Conservation (phyloP, 805 yeast genomes). For the Wickerhamiella parazyma region DNA sequence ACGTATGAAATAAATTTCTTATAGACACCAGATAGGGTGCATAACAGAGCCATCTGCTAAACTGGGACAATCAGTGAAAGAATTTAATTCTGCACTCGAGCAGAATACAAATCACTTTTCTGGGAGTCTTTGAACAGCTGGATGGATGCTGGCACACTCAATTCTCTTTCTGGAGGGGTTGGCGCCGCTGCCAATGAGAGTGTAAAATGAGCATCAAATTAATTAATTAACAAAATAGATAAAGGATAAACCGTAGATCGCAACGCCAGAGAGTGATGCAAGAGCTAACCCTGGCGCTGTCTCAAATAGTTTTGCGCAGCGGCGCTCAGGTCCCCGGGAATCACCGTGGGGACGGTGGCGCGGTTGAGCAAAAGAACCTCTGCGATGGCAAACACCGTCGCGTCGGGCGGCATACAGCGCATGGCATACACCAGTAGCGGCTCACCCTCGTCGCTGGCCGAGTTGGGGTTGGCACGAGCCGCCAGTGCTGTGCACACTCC, state of each 20-base stretch:
- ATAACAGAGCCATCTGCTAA: too few relatives aligned
- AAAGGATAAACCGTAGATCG: background rate
- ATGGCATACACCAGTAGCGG: conserved; percentile 26
- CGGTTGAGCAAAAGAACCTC: conserved; percentile 29
- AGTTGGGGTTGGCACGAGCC: conserved; percentile 28
- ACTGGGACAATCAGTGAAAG: too few relatives aligned
- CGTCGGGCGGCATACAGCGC: conserved; percentile 20
- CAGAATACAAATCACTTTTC: too few relatives aligned
- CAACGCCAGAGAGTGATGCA: background rate
- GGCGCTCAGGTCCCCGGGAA: conserved; percentile 13
- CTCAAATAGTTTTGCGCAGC: conserved; percentile 10
- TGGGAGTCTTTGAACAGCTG: too few relatives aligned
- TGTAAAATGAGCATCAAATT: background rate
- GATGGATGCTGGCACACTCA: too few relatives aligned
- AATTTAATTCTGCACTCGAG: too few relatives aligned
- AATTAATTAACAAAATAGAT: too few relatives aligned
- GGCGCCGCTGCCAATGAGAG: too few relatives aligned
- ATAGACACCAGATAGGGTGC: too few relatives aligned
- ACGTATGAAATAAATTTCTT: too few relatives aligned
- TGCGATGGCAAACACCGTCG: conserved; percentile 26
- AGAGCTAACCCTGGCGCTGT: background rate
- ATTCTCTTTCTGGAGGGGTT: too few relatives aligned
- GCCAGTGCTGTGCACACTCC: conserved; percentile 27
- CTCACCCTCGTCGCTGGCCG: conserved; percentile 21
- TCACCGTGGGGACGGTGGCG: conserved; percentile 21